Evolutionary conservation across 2,329 filamentous ascomycete genomes (phyloP).

Genomic region (Arthrobotrys megalospora): DNA sequence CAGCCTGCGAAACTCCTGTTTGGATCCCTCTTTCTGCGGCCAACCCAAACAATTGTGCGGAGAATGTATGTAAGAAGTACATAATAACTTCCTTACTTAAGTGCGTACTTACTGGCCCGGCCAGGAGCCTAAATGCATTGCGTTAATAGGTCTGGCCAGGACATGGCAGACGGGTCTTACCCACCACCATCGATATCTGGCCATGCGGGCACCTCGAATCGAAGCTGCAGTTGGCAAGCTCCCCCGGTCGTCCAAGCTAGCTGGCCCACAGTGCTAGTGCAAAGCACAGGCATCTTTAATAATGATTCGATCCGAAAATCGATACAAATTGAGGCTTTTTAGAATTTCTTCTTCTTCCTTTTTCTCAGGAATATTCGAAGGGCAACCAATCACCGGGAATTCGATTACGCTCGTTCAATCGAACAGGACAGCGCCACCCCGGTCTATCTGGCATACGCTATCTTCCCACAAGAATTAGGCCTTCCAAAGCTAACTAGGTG

Average conservation of each 20-base stretch:
- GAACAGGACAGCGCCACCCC: not conserved
- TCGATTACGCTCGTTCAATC: conserved; percentile 4
- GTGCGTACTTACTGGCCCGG: too few relatives aligned
- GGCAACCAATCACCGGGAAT: not conserved
- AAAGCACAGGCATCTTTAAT: too few relatives aligned
- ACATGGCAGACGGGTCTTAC: not conserved
- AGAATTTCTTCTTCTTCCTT: not conserved
- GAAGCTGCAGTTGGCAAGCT: conserved; percentile 5
- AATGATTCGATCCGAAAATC: conserved; percentile 11
- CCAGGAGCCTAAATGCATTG: not conserved
- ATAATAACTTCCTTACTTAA: too few relatives aligned
- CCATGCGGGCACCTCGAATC: conserved; percentile 9
- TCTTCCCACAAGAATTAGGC: not conserved
- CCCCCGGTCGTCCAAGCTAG: conserved; percentile 8
- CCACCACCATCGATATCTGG: not conserved
- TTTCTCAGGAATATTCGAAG: not conserved
- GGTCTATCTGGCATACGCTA: not conserved
- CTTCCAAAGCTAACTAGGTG: not conserved
- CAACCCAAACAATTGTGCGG: not conserved
- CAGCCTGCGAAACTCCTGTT: conserved; percentile 26
- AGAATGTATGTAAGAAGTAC: not conserved
- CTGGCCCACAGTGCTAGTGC: not conserved
- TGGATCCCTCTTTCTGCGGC: not conserved
- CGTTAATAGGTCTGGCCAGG: not conserved
- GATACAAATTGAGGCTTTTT: conserved; percentile 18